phyloP scores from a whole-genome alignment of 2,329 filamentous ascomycete species.

The Periconia sp. region DNA sequence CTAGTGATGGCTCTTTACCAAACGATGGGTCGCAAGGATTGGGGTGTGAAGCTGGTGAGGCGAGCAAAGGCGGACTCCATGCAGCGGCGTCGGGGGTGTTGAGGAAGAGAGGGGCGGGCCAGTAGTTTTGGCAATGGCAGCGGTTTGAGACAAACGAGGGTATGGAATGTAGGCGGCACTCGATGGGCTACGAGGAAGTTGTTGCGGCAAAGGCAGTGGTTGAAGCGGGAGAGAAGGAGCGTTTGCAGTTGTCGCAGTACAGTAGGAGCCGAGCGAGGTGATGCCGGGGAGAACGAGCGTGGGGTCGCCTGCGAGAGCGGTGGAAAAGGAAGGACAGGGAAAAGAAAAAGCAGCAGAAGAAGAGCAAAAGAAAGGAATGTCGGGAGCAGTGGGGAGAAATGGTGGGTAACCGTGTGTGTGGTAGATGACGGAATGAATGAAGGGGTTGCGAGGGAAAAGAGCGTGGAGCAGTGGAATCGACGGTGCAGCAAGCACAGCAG shows the following conservation, averaged over 20 bases:
- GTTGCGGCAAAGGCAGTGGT: neutral
- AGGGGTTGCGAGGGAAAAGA: neutral
- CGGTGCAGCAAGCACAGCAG: neutral
- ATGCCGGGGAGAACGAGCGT: slow-evolving; percentile 6
- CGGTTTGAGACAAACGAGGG: neutral
- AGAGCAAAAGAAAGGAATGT: slow-evolving; percentile 1
- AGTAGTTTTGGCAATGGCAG: neutral
- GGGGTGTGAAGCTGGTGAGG: slow-evolving; percentile 12
- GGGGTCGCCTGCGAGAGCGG: slow-evolving; percentile 14
- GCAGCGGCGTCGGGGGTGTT: slow-evolving; percentile 15
- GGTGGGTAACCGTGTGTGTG: slow-evolving; percentile 1
- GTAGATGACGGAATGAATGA: neutral
- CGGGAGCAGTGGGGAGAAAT: neutral
- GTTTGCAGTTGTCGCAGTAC: neutral
- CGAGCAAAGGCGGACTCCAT: slow-evolving; percentile 29
- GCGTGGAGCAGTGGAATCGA: neutral
- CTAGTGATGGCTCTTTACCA: slow-evolving; percentile 4
- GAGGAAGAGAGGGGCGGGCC: neutral
- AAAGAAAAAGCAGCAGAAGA: slow-evolving; percentile 8
- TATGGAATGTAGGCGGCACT: neutral
- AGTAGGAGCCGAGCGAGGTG: neutral
- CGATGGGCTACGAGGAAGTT: neutral
- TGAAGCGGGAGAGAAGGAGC: neutral
- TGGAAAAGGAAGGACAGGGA: slow-evolving; percentile 11
- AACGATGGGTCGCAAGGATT: slow-evolving; percentile 4